Evolutionary conservation across 441 rosid genomes (phyloP), one percentile per base, ranked within the genome.

Genomic region (Dalechampia spathulata): DNA sequence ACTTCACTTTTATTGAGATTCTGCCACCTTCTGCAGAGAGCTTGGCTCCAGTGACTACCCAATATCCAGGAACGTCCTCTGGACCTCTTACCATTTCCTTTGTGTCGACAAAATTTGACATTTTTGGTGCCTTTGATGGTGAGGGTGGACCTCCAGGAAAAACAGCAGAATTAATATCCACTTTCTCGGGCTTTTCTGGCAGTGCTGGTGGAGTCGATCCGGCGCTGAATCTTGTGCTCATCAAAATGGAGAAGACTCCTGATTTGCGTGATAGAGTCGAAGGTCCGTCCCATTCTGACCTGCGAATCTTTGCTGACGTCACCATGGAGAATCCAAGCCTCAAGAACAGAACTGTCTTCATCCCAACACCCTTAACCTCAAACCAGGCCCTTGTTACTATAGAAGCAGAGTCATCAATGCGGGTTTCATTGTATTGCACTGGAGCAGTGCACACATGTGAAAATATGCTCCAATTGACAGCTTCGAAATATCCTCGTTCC

Each of bases 11-110:
- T 62, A 90, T 64, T 7, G 97, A 79, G 69, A 92, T 86, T 75
- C 72, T 78, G n/a, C 96, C 88, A 36, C 78, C 86, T 43, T 82
- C 96, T 34, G 85, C 67, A 44, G 81, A 78, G 21, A 92, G 90
- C 78, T 81, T 86, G 42, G 99, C 96, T 55, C 99, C 99, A 4
- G 95, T 86, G 45, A 89, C 80, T 60, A 89, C 96, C 99, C 97
- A 92, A 71, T 89, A 92, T 45, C 97, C 99, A 9, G 97, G 99
- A 2, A 67, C 61, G 52, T 82, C 80, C 70, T 93, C 95, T 0
- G 97, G 97, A 38, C 99, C 97, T 67, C 99, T 76, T 54, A 83
- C 73, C 81, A 74, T 86, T 71, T 87, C 97, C 69, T 83, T 89
- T 11, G 85, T 87, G 54, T 93, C 87, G n/a, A 93, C 97, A 30